Evolutionary conservation across 306 rosid species (phyloP).

Genomic region (Corylus americana): DNA sequence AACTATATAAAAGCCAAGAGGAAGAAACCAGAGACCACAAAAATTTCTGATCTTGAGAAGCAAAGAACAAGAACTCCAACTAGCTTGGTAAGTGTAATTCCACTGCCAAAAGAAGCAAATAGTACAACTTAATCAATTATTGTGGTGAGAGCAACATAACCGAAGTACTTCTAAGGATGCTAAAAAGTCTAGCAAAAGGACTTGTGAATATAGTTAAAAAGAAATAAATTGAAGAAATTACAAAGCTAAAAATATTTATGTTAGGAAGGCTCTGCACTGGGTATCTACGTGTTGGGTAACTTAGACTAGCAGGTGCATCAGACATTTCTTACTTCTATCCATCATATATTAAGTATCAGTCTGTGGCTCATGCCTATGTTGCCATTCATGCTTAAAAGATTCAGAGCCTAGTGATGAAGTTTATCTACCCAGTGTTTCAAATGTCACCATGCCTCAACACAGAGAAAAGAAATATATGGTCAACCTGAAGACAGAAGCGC

Average conservation of each 20-base stretch:
- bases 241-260: background rate
- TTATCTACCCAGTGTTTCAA: background rate
- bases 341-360: background rate
- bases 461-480: constrained; percentile 24
- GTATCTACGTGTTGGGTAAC: background rate
- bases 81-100: constrained; percentile 89
- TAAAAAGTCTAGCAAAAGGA: background rate
- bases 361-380: background rate
- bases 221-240: background rate
- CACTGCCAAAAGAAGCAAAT: constrained; percentile 57
- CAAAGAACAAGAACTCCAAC: constrained; percentile 91
- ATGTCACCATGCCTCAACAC: constrained; percentile 15
- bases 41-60: constrained; percentile 89
- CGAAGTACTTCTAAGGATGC: background rate
- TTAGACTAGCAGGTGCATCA: background rate
- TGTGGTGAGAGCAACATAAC: background rate
- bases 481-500: constrained; percentile 98
- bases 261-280: background rate
- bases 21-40: constrained; percentile 67
- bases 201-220: background rate
- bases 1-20: constrained; percentile 19
- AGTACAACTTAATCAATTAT: constrained; percentile 23
- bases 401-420: constrained; percentile 12
- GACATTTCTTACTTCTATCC: background rate
- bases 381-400: constrained; percentile 5